Evolutionary conservation across 768 basidiomycete species (phyloP).

Genomic region (Boletus insuetus): DNA sequence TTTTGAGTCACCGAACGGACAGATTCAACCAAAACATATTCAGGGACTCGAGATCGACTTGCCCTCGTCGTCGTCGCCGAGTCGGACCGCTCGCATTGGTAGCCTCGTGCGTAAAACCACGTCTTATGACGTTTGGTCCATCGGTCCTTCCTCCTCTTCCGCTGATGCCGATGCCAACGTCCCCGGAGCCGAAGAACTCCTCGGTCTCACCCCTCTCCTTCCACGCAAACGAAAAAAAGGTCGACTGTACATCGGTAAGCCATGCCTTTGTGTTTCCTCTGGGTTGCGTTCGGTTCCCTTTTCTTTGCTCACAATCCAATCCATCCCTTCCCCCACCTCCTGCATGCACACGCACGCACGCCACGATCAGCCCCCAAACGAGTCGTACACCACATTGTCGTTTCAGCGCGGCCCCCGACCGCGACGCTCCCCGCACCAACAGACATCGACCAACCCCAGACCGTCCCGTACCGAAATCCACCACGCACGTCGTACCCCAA

Average conservation of each 20-base stretch:
- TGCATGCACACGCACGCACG: no score
- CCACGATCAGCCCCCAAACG: slow-evolving; percentile 51
- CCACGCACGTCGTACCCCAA: slow-evolving; percentile 56
- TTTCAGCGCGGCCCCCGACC: slow-evolving; percentile 47
- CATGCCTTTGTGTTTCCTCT: no score
- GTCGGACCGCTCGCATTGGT: slow-evolving; percentile 42
- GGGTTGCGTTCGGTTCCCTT: no score
- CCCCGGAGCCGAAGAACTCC: slow-evolving; percentile 68
- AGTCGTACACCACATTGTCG: slow-evolving; percentile 55
- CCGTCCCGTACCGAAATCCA: slow-evolving; percentile 43
- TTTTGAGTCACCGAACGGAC: background rate
- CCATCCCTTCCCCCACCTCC: no score
- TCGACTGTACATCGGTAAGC: slow-evolving; percentile 54
- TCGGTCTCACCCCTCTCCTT: slow-evolving; percentile 56
- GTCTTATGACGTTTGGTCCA: slow-evolving; percentile 64
- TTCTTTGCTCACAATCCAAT: no score
- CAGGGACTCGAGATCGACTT: slow-evolving; percentile 48
- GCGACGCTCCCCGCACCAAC: slow-evolving; percentile 16
- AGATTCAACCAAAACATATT: slow-evolving; percentile 65
- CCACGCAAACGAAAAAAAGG: slow-evolving; percentile 63
- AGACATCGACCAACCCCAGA: background rate
- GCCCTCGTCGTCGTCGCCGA: slow-evolving; percentile 32
- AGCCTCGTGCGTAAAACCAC: slow-evolving; percentile 50
- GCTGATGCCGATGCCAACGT: slow-evolving; percentile 33
- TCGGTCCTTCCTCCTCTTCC: slow-evolving; percentile 29